Evolutionary conservation across 371 early-diverging fungal genomes (phyloP), one percentile per base, ranked within the genome.

Genomic region (Mortierella sp.): DNA sequence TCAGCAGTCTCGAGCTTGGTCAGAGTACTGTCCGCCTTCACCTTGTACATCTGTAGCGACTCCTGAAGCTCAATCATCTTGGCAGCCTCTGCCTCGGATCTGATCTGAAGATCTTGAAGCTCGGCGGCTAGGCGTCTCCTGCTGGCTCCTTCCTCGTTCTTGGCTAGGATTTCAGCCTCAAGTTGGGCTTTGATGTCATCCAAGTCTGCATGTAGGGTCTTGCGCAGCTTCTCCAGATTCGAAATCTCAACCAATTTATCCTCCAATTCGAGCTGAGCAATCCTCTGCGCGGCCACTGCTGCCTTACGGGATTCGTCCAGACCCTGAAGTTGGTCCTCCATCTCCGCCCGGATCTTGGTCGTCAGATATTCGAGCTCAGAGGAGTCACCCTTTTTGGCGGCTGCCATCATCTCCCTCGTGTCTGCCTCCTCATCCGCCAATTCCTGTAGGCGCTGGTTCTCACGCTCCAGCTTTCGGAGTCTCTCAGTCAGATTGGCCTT

Each of bases 291-390:
- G 6, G 92, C 87, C 21, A 89, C 76, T 15, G 94, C 82, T 6
- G 93, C 92, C 51, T 89, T 82, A 11, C 92, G 86, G 4, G 91
- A 89, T 64, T 93, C 93, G 69, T 95, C 94, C 6, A 92, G 81
- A 50, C 90, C 87, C 32, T 89, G 89, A 39, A 95, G 73, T 54
- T 87, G 88, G 44, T 79, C 90, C 46, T 90, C 90, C 47, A 87
- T 79, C 50, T 93, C 92, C 0, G 85, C 81, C 21, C 83, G 70
- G 30, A 86, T 82, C 68, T 81, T 81, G 64, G 69, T 83, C 24
- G 84, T 84, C 15, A 89, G 64, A 24, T 82, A 64, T 37, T 88
- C 89, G 6, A 89, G 67, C 48, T 87, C 87, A 3, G 78, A 79
- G 2, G 80, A 72, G 43, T 78, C 70, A 11, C 75, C 55, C 53